These are phyloP conservation scores for Penicillium paradoxum DNA, from an alignment of 495 filamentous ascomycete genomes.

Conservation along the genomic window DNA sequence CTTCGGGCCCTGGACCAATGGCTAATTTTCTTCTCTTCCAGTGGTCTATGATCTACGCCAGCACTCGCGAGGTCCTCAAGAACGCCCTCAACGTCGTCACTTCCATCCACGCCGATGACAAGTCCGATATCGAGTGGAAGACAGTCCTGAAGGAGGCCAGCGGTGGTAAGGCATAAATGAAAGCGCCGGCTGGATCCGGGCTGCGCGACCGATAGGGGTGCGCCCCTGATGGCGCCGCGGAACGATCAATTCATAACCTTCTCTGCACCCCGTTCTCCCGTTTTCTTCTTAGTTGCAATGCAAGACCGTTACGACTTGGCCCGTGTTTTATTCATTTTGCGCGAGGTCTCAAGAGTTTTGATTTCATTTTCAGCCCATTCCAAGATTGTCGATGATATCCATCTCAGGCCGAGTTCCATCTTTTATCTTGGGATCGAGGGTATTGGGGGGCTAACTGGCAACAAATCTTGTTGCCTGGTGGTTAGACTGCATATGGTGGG, in stretches of 20 bases:
- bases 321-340: conserved; percentile 12
- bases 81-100: conserved; percentile 70
- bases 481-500: not conserved
- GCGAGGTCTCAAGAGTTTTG: not conserved
- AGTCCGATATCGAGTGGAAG: conserved; percentile 82
- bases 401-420: not conserved
- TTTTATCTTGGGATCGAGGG: not conserved
- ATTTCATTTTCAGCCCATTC: conserved; percentile 1
- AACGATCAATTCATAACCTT: conserved; percentile 29
- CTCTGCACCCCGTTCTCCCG: conserved; percentile 28
- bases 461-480: not conserved
- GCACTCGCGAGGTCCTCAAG: conserved; percentile 89
- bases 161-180: conserved; percentile 60
- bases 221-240: conserved; percentile 18
- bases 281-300: conserved; percentile 41
- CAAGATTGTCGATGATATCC: not conserved
- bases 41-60: conserved; percentile 89
- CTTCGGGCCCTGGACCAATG: not conserved
- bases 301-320: conserved; percentile 41
- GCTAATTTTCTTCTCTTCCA: conserved; percentile 24
- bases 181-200: conserved; percentile 38
- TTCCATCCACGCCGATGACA: conserved; percentile 92
- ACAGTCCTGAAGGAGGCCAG: conserved; percentile 71
- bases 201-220: conserved; percentile 24
- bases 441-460: not conserved